These are phyloP conservation scores for Lachnellula willkommii DNA, from an alignment of 2,329 filamentous ascomycete genomes.

Conservation along the genomic window DNA sequence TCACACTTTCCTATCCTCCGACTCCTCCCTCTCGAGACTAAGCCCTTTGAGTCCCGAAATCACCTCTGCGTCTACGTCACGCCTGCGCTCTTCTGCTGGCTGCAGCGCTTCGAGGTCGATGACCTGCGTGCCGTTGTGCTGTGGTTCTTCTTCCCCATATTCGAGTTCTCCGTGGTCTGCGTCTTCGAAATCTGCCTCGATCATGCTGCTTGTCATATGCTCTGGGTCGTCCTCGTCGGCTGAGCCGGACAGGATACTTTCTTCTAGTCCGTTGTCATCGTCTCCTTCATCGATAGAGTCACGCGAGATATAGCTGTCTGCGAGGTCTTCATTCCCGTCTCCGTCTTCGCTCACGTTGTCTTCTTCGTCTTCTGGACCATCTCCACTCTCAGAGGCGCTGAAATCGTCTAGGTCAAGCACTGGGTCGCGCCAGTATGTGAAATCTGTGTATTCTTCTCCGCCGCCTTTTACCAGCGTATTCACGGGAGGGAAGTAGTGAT, in stretches of 20 bases:
- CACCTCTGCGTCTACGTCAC: constrained; percentile 50
- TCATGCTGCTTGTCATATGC: constrained; percentile 18
- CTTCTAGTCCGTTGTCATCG: constrained; percentile 29
- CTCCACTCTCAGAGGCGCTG: constrained; percentile 69
- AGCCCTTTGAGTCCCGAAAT: constrained; percentile 56
- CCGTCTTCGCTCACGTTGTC: constrained; percentile 44
- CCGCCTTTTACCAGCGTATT: constrained; percentile 81
- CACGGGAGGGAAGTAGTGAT: constrained; percentile 95
- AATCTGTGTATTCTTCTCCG: constrained; percentile 93
- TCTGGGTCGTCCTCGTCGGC: constrained; percentile 23
- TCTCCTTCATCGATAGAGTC: constrained; percentile 45
- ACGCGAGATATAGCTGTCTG: constrained; percentile 51
- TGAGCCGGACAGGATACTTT: constrained; percentile 24
- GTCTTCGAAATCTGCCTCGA: constrained; percentile 32
- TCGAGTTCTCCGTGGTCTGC: constrained; percentile 23
- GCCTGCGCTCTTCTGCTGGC: constrained; percentile 25
- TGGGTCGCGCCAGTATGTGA: constrained; percentile 88
- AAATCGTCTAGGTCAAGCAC: constrained; percentile 85
- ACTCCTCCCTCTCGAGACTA: constrained; percentile 37
- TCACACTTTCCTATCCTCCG: constrained; percentile 20
- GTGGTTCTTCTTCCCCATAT: constrained; percentile 22
- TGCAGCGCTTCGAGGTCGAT: constrained; percentile 9
- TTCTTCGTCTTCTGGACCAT: constrained; percentile 49
- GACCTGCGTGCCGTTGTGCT: constrained; percentile 13
- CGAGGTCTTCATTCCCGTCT: constrained; percentile 42